Base-by-base conservation (phyloP, 164 flowering plant genomes). In the Tetracentron sinense region DNA sequence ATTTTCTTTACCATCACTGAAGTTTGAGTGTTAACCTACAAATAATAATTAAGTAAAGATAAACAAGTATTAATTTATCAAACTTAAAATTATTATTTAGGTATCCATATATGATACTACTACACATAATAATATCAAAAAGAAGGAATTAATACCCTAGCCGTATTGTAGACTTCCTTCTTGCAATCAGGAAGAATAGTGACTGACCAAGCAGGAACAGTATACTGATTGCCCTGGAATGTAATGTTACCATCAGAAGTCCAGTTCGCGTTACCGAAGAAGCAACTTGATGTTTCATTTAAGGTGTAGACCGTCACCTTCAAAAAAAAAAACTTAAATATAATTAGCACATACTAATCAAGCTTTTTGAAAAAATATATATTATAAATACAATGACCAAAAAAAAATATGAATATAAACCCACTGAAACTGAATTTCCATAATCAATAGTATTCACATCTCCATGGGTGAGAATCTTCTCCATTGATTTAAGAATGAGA, bases 131-230 rank as follows among this genome's bases (percentile, higher is more conserved):
- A 4, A 33, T 33, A 33, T 33, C n/a, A 26, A 4, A 31, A 2
- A 19, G 23, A 31, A 22, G 8, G 0, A 2, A 11, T 19, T 0
- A 15, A 16, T 54, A 86, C 89, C 88, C 76, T 82, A 1, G 93
- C 93, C 7, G 88, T 84, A 72, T 89, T 89, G 67, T 73, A 87
- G 0, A 38, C 78, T 58, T 59, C 87, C 0, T 49, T 73, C 11
- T 76, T 68, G 58, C 97, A 89, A 50, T 83, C 88, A 2, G 80
- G 80, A 28, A 84, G 78, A 51, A 88, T 75, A 54, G 77, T 86
- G 50, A 84, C 96, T 23, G 96, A 91, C 96, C 96, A 91, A 21
- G 93, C 92, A 2, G 93, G 97, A 12, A 91, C 62, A 0, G 29
- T 42, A 55, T 74, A 77, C 0, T 67, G n/a, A 7, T 30, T 66